Percentiles rank a stretch among this genome's conserved stretches.
These are phyloP conservation scores for Fusarium sp. DNA, from an alignment of 2,329 filamentous ascomycete genomes.

Conservation along the genomic window DNA sequence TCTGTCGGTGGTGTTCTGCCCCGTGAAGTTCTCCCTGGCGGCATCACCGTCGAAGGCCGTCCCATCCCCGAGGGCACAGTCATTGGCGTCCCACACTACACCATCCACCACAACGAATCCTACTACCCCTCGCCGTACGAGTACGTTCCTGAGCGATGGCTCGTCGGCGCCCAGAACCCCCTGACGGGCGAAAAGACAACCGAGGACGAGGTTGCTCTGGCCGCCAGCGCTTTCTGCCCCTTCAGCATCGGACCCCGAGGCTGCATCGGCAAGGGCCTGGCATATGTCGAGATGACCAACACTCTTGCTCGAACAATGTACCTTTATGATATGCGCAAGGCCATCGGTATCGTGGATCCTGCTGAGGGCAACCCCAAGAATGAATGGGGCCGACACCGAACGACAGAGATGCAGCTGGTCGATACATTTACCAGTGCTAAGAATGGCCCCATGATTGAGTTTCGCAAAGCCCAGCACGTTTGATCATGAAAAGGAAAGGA, in stretches of 20 bases:
- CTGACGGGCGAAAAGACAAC: conserved; percentile 52
- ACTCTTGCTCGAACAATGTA: conserved; percentile 69
- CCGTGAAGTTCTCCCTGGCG: conserved; percentile 66
- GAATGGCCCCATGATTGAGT: conserved; percentile 75
- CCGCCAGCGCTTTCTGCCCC: conserved; percentile 76
- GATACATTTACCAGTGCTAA: conserved; percentile 80
- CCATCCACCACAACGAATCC: conserved; percentile 71
- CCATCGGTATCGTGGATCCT: conserved; percentile 58
- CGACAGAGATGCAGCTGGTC: conserved; percentile 71
- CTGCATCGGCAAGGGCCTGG: conserved; percentile 76
- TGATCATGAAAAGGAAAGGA: conserved; percentile 3
- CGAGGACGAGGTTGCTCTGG: conserved; percentile 61
- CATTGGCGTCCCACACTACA: conserved; percentile 72
- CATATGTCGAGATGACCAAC: conserved; percentile 72
- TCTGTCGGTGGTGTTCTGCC: conserved; percentile 68
- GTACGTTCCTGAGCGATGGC: conserved; percentile 73
- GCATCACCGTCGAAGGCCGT: conserved; percentile 63
- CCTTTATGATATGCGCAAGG: conserved; percentile 66
- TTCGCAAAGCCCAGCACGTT: conserved; percentile 49
- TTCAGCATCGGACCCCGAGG: conserved; percentile 75
- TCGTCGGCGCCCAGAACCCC: conserved; percentile 57
- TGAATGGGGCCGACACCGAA: conserved; percentile 64
- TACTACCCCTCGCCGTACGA: conserved; percentile 69
- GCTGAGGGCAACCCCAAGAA: conserved; percentile 60
- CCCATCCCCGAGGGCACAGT: conserved; percentile 66